A percentile compares a stretch with the other conserved stretches of the same genome.
Conservation (phyloP, 1,284 basidiomycete species). For the Cutaneotrichosporon spelunceum region DNA sequence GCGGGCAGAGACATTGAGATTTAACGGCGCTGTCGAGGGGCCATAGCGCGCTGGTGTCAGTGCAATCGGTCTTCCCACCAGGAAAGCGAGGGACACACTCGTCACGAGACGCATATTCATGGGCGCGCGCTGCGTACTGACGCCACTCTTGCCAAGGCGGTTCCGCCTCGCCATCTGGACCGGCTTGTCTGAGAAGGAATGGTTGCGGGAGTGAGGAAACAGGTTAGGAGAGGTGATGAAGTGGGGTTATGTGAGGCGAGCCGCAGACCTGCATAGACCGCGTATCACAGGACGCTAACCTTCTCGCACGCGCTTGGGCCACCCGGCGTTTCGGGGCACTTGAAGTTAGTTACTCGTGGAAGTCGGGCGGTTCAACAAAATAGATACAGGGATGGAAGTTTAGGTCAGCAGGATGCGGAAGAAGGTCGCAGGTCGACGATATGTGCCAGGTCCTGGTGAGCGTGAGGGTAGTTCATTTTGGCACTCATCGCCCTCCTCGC, state of each 20-base stretch:
- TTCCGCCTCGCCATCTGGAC: not conserved
- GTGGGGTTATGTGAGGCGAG: not conserved
- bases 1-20: not conserved
- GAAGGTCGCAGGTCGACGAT: not conserved
- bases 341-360: not conserved
- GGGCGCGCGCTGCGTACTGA: constrained; percentile 1
- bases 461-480: too few relatives aligned
- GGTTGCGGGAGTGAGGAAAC: not conserved
- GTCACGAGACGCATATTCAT: not conserved
- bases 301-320: not conserved
- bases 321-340: not conserved
- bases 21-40: not conserved
- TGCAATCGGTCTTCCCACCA: not conserved
- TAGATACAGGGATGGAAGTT: not conserved
- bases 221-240: not conserved
- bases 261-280: not conserved
- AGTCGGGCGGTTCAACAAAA: not conserved
- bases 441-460: too few relatives aligned
- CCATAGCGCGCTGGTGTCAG: constrained; percentile 1
- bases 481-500: too few relatives aligned
- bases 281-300: not conserved
- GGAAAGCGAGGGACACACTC: not conserved
- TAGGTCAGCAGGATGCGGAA: too few relatives aligned
- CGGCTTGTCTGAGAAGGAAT: not conserved
- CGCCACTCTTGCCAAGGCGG: not conserved